Evolutionary conservation across 2,329 filamentous ascomycete genomes (phyloP), one percentile per base, ranked within the genome.

Genomic region (Botrytis elliptica): DNA sequence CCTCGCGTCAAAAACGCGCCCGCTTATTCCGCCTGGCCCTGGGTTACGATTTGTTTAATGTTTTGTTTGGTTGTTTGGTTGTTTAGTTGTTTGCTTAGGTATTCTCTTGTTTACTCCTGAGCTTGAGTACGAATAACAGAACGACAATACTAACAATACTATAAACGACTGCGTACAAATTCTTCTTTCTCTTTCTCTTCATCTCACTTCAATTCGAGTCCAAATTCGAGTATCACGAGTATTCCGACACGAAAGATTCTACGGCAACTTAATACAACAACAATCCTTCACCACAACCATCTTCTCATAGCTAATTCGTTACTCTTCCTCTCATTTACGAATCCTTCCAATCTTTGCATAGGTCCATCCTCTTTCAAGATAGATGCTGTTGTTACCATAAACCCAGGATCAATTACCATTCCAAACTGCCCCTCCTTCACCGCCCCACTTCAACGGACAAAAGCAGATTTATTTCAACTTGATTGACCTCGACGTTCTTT

Each of bases 401-500:
- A 72, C 29, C 40, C 22, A 59, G 38, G 66, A 67, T 63, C 70
- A 60, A 67, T 49, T 68, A 70, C 76, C 72, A 73, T 76, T 65
- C 67, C 76, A 64, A 74, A 78, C 75, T 79, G 65, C 74, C 71
- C 69, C 72, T 74, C 73, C 52, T 71, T 67, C 52, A 72, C 62
- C 73, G 55, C 64, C 70, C 64, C 73, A 65, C 75, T 78, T 67
- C 75, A 73, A 60, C 66, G 55, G 73, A 69, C 67, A 75, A 72
- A 76, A 78, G 73, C 75, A 79, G 76, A 78, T 75, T 77, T 80
- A 78, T 76, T 62, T 70, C 40, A 69, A 22, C 65, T 44, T 55
- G 62, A 75, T 44, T 55, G 62, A 75, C 75, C 74, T 75, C 74
- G 74, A 79, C 79, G 75, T 77, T 80, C 79, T 46, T 79, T 80